Evolutionary conservation across 1,284 basidiomycete genomes (phyloP).

Genomic region (Cryptococcus wingfieldii): DNA sequence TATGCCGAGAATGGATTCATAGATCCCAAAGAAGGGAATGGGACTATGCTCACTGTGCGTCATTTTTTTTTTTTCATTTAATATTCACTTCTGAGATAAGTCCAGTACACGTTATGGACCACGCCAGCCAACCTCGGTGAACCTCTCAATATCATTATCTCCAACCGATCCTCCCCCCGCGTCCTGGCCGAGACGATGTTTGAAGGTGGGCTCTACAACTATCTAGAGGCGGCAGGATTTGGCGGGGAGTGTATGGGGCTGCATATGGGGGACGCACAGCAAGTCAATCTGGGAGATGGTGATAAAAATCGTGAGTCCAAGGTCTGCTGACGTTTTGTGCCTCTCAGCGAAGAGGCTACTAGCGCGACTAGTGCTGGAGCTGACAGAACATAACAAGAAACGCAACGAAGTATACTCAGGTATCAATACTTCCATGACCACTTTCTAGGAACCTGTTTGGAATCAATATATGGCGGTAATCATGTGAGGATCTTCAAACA

Average conservation of each 20-base stretch:
- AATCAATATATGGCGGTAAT: conserved; percentile 19
- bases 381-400: conserved; percentile 7
- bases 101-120: conserved; percentile 7
- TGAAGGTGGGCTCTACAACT: conserved; percentile 22
- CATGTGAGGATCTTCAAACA: conserved; percentile 21
- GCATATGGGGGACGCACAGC: conserved; percentile 15
- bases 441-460: conserved; percentile 18
- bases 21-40: not conserved
- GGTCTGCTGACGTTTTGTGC: not conserved
- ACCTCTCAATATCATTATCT: conserved; percentile 23
- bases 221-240: conserved; percentile 15
- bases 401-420: conserved; percentile 14
- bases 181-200: conserved; percentile 14
- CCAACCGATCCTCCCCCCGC: conserved; percentile 10
- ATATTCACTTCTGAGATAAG: not conserved
- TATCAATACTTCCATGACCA: conserved; percentile 19
- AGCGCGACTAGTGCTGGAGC: not conserved
- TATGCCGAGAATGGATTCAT: not conserved
- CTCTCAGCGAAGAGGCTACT: too few species aligned
- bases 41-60: not conserved
- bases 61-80: not conserved
- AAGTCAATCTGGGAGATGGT: conserved; percentile 18
- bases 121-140: conserved; percentile 15
- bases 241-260: conserved; percentile 20
- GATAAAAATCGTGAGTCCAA: conserved; percentile 12